Base-by-base conservation (phyloP, 2,329 filamentous ascomycete genomes). In the Didymella glomerata region DNA sequence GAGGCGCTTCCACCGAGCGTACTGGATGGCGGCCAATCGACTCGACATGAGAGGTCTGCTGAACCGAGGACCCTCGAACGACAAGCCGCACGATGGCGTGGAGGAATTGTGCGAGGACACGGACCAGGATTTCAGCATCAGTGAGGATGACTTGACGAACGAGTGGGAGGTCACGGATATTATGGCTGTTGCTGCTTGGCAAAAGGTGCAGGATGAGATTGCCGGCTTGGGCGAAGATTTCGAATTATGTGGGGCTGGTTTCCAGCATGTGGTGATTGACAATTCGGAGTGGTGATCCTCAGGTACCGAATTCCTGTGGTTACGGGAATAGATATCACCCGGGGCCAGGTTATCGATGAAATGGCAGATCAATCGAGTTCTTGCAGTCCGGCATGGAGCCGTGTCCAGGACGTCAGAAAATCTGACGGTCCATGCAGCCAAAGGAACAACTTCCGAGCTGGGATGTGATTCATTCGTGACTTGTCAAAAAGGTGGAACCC, bases 1-100 rank as follows among this genome's bases (percentile, higher is more conserved):
- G n/a, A 63, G 50, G 40, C 63, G 71, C 2, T 76, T 72, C 32
- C 72, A 75, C 42, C 60, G 59, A 1, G 69, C 71, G 8, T 76
- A 75, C 46, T 75, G 71, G 71, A 48, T 68, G 3, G 62, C 66
- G 0, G 73, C 73, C 0, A 69, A 67, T 2, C 57, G 62, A 48
- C 9, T 13, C 4, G 54, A 55, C 2, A 27, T 73, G 7, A 49
- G 51, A 0, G 52, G 41, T 2, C 18, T 75, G 42, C 57, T 75
- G n/a, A 64, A 65, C 18, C 60, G 42, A 22, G 25, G 27, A 1
- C 2, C n/a, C 4, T 27, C 36, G 1, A 49, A 58, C 6, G 63
- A 65, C 20, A 47, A 47, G 32, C 38, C 60, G 10, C 49, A 65
- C 13, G 64, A 66, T 36, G 49, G 40, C 3, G 32, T 56, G 2